Percentiles rank a stretch among this genome's conserved stretches.
phyloP scores from a whole-genome alignment of 257 asterid genomes.

The Solanum tarijense region DNA sequence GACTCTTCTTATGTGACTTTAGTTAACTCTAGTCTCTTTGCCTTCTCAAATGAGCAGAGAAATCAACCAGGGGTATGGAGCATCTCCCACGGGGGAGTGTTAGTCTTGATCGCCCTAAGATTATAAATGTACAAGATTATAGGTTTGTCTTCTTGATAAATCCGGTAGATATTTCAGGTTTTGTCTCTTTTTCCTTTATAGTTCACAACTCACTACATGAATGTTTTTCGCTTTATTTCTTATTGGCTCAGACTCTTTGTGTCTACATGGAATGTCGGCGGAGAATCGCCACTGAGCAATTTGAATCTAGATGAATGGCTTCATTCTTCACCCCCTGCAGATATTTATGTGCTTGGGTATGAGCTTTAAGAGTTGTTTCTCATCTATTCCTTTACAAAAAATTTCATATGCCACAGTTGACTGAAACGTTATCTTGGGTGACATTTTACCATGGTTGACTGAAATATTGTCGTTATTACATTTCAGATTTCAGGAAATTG shows the following conservation, averaged over 20 bases:
- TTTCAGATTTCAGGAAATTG: conserved; percentile 78
- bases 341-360: conserved; percentile 21
- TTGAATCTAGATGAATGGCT: conserved; percentile 17
- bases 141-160: conserved; percentile 1
- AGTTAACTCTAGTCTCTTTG: background rate
- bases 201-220: background rate
- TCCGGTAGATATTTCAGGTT: background rate
- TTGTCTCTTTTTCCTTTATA: background rate
- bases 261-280: conserved; percentile 21
- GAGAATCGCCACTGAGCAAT: conserved; percentile 11
- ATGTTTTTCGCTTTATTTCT: background rate
- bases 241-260: conserved; percentile 14
- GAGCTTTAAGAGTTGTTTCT: background rate
- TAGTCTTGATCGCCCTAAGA: conserved; percentile 7
- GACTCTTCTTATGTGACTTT: background rate
- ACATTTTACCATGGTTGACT: background rate
- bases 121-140: conserved; percentile 2
- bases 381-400: background rate
- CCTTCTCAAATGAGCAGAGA: background rate
- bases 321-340: conserved; percentile 15
- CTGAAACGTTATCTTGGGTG: background rate
- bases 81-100: background rate
- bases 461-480: background rate
- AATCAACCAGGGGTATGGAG: background rate
- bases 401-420: background rate